phyloP scores from a whole-genome alignment of 768 basidiomycete genomes.

The Cyathus striatus region DNA sequence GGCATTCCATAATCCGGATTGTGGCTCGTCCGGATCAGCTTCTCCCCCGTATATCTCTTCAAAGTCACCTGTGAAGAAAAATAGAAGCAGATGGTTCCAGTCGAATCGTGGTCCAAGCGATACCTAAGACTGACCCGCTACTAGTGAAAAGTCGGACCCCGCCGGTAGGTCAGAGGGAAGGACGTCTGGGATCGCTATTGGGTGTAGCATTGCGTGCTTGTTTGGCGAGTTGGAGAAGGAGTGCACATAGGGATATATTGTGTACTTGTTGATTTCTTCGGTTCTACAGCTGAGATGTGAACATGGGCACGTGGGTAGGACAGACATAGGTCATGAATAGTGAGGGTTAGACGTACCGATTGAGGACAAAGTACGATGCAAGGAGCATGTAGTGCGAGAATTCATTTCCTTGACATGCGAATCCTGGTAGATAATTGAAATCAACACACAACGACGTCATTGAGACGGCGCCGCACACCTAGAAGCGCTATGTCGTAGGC shows the following conservation, averaged over 20 bases:
- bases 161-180: slow-evolving; percentile 66
- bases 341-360: slow-evolving; percentile 46
- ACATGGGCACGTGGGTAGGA: slow-evolving; percentile 10
- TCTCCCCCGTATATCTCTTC: slow-evolving; percentile 82
- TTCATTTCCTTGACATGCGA: slow-evolving; percentile 90
- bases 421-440: slow-evolving; percentile 45
- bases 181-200: slow-evolving; percentile 79
- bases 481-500: slow-evolving; percentile 83
- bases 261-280: slow-evolving; percentile 58
- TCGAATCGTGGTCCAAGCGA: neutral
- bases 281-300: too few relatives aligned
- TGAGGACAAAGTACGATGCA: slow-evolving; percentile 82
- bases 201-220: slow-evolving; percentile 54
- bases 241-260: slow-evolving; percentile 87
- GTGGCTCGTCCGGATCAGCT: slow-evolving; percentile 52
- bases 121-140: slow-evolving; percentile 76
- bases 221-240: slow-evolving; percentile 81
- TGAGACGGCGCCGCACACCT: too few relatives aligned
- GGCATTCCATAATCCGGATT: slow-evolving; percentile 80
- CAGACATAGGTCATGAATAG: slow-evolving; percentile 1
- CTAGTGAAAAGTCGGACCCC: slow-evolving; percentile 71
- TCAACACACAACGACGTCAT: too few relatives aligned
- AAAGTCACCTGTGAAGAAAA: slow-evolving; percentile 65
- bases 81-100: neutral
- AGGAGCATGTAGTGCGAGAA: slow-evolving; percentile 96